Percentiles rank a stretch among this genome's conserved stretches.
Evolutionary conservation across 306 rosid species (phyloP).

Genomic region (Rubus parviflorus): DNA sequence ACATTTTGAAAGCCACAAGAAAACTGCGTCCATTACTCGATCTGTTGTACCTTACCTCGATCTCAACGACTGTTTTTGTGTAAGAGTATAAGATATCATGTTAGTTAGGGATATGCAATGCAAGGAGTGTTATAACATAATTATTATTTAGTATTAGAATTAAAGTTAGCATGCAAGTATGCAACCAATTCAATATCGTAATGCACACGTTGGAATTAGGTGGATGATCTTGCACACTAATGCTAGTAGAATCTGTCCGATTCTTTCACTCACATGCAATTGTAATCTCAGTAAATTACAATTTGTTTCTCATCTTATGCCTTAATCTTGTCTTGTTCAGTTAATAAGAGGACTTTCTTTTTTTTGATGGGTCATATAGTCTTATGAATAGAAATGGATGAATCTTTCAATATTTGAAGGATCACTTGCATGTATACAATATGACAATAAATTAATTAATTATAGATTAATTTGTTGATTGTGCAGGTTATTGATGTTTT

Average conservation of each 20-base stretch:
- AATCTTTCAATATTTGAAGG: not conserved
- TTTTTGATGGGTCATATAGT: not conserved
- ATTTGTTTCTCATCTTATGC: not conserved
- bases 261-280: not conserved
- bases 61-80: no score
- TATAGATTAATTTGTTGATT: not conserved
- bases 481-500: not conserved
- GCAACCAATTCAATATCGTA: constrained; percentile 25
- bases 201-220: constrained; percentile 7
- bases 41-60: no score
- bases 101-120: no score
- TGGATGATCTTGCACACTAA: constrained; percentile 4
- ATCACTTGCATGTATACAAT: not conserved
- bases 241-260: constrained; percentile 7
- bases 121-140: no score
- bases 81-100: no score
- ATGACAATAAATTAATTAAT: not conserved
- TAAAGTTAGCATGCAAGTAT: not conserved
- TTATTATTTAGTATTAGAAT: not conserved
- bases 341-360: not conserved
- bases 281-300: not conserved
- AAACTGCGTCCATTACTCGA: no score
- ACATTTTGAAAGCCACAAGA: no score
- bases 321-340: constrained; percentile 15
- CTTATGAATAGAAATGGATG: not conserved